These are phyloP conservation scores for Microascus cirrosus DNA, from an alignment of 2,329 filamentous ascomycete genomes.

Conservation along the genomic window DNA sequence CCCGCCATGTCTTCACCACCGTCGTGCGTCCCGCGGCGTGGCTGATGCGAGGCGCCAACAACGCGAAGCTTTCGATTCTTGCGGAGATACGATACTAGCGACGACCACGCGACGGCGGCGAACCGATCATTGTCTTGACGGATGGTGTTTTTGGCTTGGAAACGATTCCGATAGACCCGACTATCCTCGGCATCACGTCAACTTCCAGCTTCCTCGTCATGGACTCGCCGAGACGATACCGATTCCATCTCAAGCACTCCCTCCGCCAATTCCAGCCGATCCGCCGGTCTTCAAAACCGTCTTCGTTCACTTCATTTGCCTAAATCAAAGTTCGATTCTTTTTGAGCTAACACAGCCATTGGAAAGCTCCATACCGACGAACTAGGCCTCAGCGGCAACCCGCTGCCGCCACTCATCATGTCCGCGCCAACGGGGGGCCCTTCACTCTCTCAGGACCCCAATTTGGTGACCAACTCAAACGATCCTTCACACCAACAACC, in stretches of 20 bases:
- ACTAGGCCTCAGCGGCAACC: background rate
- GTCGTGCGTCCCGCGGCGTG: conserved; percentile 4
- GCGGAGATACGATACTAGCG: background rate
- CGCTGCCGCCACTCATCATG: conserved; percentile 28
- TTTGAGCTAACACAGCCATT: background rate
- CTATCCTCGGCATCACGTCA: background rate
- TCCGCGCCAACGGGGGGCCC: conserved; percentile 31
- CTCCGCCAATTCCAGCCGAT: conserved; percentile 1
- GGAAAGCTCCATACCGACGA: background rate
- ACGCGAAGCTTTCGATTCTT: background rate
- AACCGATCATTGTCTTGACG: background rate
- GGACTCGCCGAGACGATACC: background rate
- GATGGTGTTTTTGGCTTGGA: too few relatives aligned
- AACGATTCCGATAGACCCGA: background rate
- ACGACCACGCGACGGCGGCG: background rate
- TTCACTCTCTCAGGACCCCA: conserved; percentile 37
- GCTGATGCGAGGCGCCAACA: conserved; percentile 1
- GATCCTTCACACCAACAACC: conserved; percentile 17
- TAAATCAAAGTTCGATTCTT: background rate
- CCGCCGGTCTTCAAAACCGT: background rate
- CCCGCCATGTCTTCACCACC: conserved; percentile 5
- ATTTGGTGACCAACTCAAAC: conserved; percentile 16
- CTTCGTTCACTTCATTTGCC: background rate
- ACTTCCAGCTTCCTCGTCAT: background rate
- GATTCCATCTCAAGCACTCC: background rate